phyloP scores from a whole-genome alignment of 2,329 filamentous ascomycete species.

The Clarireedia homoeocarpa region DNA sequence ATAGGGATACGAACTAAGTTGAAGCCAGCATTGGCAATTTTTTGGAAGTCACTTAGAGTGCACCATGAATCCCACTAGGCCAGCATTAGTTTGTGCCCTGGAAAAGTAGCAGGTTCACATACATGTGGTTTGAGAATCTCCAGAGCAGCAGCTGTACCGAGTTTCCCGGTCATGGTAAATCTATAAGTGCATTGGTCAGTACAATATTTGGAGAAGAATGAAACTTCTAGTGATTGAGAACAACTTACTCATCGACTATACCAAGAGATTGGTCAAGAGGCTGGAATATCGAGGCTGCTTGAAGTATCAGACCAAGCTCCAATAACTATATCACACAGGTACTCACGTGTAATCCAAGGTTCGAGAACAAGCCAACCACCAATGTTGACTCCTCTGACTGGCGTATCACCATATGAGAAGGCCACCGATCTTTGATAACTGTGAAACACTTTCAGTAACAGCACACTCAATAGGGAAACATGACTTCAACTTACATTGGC shows the following conservation, averaged over 20 bases:
- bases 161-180: constrained; percentile 32
- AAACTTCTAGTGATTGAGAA: no score
- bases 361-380: constrained; percentile 30
- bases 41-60: constrained; percentile 42
- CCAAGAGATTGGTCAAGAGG: constrained; percentile 28
- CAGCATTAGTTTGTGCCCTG: constrained; percentile 21
- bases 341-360: constrained; percentile 42
- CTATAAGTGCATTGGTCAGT: neutral
- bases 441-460: neutral
- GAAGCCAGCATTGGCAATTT: constrained; percentile 47
- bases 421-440: constrained; percentile 26
- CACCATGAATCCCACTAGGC: constrained; percentile 27
- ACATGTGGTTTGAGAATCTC: constrained; percentile 44
- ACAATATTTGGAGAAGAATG: neutral
- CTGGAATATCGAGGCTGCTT: constrained; percentile 40
- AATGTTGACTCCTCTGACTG: constrained; percentile 31
- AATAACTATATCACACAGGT: neutral
- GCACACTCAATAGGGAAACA: neutral
- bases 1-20: constrained; percentile 52
- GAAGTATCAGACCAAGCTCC: neutral
- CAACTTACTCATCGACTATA: constrained; percentile 26
- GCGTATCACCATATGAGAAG: constrained; percentile 42
- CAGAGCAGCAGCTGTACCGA: constrained; percentile 39
- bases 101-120: constrained; percentile 17
- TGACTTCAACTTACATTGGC: constrained; percentile 3